Evolutionary conservation across 495 filamentous ascomycete species (phyloP), one percentile per base, ranked within the genome.

Genomic region (Hypoxylon perforatum): DNA sequence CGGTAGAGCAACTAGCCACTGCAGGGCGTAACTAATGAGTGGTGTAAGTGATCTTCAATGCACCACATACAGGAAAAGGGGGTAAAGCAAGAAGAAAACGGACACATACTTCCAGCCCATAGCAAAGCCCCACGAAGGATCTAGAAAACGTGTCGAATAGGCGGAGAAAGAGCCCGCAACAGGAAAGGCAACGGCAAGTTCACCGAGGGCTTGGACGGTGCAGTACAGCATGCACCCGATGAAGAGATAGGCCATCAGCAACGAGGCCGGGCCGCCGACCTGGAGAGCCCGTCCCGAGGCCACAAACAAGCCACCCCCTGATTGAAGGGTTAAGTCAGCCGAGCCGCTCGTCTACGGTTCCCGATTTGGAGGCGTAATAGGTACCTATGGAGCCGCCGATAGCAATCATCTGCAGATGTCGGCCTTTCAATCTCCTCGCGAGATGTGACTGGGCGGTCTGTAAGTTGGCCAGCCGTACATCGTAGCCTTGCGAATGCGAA

Each of bases 401-500:
- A 6, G 94, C 94, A 81, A 97, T 97, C 93, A 97, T 97, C 82
- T 97, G 93, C 64, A 97, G 74, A 81, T 97, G 94, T 39, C 93
- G 84, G 14, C 90, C 88, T 77, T 96, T 95, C 51, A 97, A 75
- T 67, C 84, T 85, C 59, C 95, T 81, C 49, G 90, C 85, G 25
- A 99, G 82, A 14, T 89, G 88, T 17, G 92, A 91, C 49, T 86
- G 82, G 0, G 94, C 93, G 0, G 94, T 94, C 39, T 86, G 88
- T 21, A 85, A 71, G 5, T 88, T 91, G 4, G 93, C 95, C 51
- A 80, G 78, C 58, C 94, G 89, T 39, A 91, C 61, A 78, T 97
- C 92, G 73, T 88, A 95, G 46, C 84, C 82, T 25, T 87, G 84
- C 6, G 69, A 21, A 15, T 52, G 14, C 14, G 60, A 61, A 9